These are phyloP conservation scores for Monilinia aucupariae DNA, from an alignment of 2,329 filamentous ascomycete genomes.

Conservation along the genomic window DNA sequence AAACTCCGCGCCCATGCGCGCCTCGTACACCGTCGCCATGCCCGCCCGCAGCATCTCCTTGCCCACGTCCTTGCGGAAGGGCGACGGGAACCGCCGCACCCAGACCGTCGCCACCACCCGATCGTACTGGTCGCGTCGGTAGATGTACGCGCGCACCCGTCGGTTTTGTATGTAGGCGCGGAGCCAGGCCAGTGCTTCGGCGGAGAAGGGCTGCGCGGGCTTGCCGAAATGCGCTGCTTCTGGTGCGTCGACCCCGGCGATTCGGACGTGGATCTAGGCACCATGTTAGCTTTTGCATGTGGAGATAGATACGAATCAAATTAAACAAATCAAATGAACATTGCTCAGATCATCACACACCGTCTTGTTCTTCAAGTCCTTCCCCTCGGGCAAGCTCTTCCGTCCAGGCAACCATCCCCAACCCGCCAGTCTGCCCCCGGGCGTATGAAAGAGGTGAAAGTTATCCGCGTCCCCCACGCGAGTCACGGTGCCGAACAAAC, in stretches of 20 bases:
- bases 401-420: slow-evolving; percentile 79
- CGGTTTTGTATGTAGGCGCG: slow-evolving; percentile 62
- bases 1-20: slow-evolving; percentile 84
- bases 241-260: slow-evolving; percentile 90
- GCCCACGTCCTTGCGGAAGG: slow-evolving; percentile 73
- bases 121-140: slow-evolving; percentile 85
- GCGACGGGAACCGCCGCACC: slow-evolving; percentile 57
- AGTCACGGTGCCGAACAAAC: slow-evolving; percentile 79
- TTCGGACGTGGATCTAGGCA: slow-evolving; percentile 73
- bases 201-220: slow-evolving; percentile 75
- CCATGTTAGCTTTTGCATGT: background rate
- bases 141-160: slow-evolving; percentile 75
- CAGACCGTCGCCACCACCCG: slow-evolving; percentile 83
- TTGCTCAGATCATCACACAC: too few relatives aligned
- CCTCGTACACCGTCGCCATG: slow-evolving; percentile 88
- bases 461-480: slow-evolving; percentile 96
- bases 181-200: slow-evolving; percentile 81
- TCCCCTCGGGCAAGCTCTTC: slow-evolving; percentile 63
- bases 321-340: background rate
- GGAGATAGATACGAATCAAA: too few relatives aligned
- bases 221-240: slow-evolving; percentile 89
- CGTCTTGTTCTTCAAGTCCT: slow-evolving; percentile 68
- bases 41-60: slow-evolving; percentile 83
- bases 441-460: slow-evolving; percentile 90
- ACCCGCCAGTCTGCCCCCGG: slow-evolving; percentile 77